Evolutionary conservation across 306 rosid species (phyloP), one percentile per base, ranked within the genome.

Genomic region (Malus sylvestris): DNA sequence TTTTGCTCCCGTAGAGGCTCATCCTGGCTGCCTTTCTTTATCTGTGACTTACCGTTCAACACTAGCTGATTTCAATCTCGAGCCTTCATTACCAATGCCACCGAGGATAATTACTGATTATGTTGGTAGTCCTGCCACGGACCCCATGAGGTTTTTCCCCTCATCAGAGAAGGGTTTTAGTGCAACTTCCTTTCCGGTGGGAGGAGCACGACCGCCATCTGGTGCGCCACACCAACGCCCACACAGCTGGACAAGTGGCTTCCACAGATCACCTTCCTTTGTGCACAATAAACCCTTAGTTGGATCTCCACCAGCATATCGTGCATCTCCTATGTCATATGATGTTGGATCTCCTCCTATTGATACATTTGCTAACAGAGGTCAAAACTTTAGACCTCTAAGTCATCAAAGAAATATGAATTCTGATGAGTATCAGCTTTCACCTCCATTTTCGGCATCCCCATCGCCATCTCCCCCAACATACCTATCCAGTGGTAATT

Each of bases 401-500:
- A 71, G 78, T 75, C 75, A 85, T 78, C 89, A 81, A 57, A 78
- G 76, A 85, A 75, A 90, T 64, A 71, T 74, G 25, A 77, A 78
- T 80, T 77, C 81, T 2, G 93, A 92, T 65, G 96, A 90, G 84
- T 76, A 87, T 86, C 96, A 86, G 81, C 97, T 92, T 59, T 92
- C 97, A 70, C 97, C 97, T 81, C 97, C 97, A 33, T 92, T 92
- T 84, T 90, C 96, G 30, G 72, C 88, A 55, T 92, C 97, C 67
- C 65, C 65, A 1, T 60, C 65, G 7, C 92, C 96, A 66, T 92
- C 97, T 20, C 91, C 91, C 11, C 93, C 91, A 68, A 80, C 87
- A 23, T 81, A 81, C 86, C 59, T 86, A 42, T 67, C 78, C 52
- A 35, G 74, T 74, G 89, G 83, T 35, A 79, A 70, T 79, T 87